A percentile compares a stretch with the other conserved stretches of the same genome.
phyloP scores from a whole-genome alignment of 2,329 filamentous ascomycete species.

The Botrytis porri region DNA sequence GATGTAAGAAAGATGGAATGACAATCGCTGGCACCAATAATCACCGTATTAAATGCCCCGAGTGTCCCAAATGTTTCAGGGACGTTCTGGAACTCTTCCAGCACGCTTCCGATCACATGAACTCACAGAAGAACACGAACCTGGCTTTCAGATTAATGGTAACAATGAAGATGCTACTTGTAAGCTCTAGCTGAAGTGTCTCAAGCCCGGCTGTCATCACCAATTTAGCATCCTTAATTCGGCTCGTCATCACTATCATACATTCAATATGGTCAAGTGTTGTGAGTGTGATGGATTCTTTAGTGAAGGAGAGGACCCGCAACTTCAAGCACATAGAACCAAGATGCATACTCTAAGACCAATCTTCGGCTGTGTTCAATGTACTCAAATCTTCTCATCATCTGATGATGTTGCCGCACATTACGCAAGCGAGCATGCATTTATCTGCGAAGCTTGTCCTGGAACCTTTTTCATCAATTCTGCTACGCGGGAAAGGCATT shows the following conservation, averaged over 20 bases:
- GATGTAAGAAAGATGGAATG: no score
- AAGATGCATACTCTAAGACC: neutral
- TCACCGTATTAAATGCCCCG: neutral
- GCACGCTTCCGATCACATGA: neutral
- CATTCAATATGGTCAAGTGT: neutral
- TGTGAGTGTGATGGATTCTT: neutral
- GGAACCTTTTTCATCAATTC: neutral
- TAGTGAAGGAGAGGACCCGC: neutral
- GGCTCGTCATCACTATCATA: neutral
- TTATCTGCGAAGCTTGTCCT: slow-evolving; percentile 2
- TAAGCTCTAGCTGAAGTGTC: neutral
- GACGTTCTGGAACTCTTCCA: neutral
- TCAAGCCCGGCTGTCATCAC: neutral
- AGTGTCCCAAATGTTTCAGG: neutral
- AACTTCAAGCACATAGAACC: neutral
- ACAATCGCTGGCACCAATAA: no score
- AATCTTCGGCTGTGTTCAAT: neutral
- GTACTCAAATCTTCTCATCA: neutral
- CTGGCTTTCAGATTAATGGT: no score
- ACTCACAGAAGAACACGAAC: no score
- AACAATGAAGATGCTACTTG: no score
- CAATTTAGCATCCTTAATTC: neutral
- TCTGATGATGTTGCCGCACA: neutral
- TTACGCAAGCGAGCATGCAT: neutral
- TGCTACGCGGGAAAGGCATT: neutral